Evolutionary conservation across 352 stramenopile species (phyloP).

Genomic region (Globisporangium radiosum): DNA sequence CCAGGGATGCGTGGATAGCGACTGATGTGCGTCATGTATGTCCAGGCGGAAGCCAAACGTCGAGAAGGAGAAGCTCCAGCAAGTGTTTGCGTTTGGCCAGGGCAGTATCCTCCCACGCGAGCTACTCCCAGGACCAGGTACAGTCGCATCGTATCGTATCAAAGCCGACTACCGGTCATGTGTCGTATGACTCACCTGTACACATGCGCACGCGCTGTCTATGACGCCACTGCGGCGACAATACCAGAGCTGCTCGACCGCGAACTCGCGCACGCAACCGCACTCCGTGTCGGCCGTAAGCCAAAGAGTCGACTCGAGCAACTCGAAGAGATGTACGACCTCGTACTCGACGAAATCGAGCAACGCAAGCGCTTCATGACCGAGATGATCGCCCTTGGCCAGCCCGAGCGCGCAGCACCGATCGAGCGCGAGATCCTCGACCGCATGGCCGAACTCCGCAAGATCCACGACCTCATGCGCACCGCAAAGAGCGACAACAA

Average conservation of each 20-base stretch:
- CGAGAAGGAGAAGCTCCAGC: constrained; percentile 81
- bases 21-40: background rate
- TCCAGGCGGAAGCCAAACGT: constrained; percentile 43
- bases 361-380: constrained; percentile 52
- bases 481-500: constrained; percentile 29
- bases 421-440: constrained; percentile 65
- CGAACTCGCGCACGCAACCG: constrained; percentile 52
- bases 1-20: too few species aligned
- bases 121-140: constrained; percentile 64
- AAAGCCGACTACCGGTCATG: too few species aligned
- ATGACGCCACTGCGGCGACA: background rate
- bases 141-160: too few species aligned
- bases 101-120: constrained; percentile 66
- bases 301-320: constrained; percentile 38
- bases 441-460: constrained; percentile 50
- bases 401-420: constrained; percentile 26
- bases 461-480: constrained; percentile 58
- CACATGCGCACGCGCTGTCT: background rate
- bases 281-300: constrained; percentile 26
- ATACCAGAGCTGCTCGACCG: constrained; percentile 46
- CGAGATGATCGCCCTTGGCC: constrained; percentile 55
- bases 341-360: constrained; percentile 56
- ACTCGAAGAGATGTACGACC: constrained; percentile 58
- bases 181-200: background rate
- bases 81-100: constrained; percentile 62